Evolutionary conservation across 768 basidiomycete species (phyloP).

Genomic region (Boletus insuetus): DNA sequence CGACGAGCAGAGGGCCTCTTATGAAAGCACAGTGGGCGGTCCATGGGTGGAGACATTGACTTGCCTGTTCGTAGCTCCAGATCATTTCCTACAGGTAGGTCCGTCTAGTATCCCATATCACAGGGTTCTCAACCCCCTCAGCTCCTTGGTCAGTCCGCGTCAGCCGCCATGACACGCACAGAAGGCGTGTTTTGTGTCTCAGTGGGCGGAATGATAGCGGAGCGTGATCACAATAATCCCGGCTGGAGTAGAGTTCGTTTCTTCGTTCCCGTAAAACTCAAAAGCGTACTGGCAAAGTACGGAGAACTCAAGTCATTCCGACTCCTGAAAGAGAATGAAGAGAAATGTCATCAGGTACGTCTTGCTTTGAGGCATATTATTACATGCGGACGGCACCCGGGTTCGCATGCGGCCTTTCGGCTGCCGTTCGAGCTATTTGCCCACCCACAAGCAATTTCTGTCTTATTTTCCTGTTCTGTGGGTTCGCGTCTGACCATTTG

Average conservation of each 20-base stretch:
- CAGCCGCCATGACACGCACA: conserved; percentile 47
- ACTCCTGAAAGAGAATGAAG: conserved; percentile 25
- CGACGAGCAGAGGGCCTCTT: conserved; percentile 4
- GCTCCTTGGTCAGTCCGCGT: conserved; percentile 49
- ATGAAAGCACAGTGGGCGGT: neutral
- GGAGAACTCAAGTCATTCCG: conserved; percentile 32
- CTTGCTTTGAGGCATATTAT: neutral
- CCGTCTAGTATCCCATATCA: conserved; percentile 1
- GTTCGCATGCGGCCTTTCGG: conserved; percentile 5
- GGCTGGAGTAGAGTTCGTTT: conserved; percentile 24
- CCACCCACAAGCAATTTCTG: neutral
- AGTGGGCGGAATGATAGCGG: conserved; percentile 30
- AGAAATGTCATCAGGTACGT: conserved; percentile 29
- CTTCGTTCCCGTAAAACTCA: conserved; percentile 29
- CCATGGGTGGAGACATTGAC: conserved; percentile 30
- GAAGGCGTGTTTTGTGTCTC: conserved; percentile 53
- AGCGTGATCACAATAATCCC: conserved; percentile 22
- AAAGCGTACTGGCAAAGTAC: conserved; percentile 28
- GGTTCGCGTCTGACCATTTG: conserved; percentile 14
- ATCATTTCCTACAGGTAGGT: conserved; percentile 46
- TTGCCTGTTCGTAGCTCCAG: conserved; percentile 45
- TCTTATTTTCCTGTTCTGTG: neutral
- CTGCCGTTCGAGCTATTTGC: conserved; percentile 4
- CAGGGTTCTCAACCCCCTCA: conserved; percentile 25
- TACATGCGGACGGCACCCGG: neutral